These are phyloP conservation scores for Nemophila menziesii DNA, from an alignment of 257 asterid species.

Conservation along the genomic window DNA sequence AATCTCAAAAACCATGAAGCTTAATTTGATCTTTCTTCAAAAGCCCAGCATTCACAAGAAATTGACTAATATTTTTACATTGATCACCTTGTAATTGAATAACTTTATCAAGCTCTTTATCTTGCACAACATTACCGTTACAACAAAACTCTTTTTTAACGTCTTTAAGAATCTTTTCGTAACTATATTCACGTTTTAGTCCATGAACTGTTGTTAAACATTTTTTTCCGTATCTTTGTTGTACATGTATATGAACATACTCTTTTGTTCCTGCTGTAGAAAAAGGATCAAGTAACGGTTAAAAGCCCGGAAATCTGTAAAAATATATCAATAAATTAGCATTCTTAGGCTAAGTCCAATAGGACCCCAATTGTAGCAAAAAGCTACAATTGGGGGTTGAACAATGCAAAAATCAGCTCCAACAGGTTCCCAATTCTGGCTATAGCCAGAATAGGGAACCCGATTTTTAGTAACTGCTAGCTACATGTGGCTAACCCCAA, in stretches of 20 bases:
- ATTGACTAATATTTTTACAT: slow-evolving; percentile 61
- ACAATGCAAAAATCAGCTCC: too few relatives aligned
- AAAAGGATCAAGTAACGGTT: neutral
- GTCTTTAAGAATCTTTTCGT: slow-evolving; percentile 33
- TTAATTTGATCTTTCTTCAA: slow-evolving; percentile 62
- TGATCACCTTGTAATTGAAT: slow-evolving; percentile 85
- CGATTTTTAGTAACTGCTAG: too few relatives aligned
- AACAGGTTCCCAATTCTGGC: too few relatives aligned
- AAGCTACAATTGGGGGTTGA: too few relatives aligned
- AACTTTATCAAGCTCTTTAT: slow-evolving; percentile 64
- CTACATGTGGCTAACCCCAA: too few relatives aligned
- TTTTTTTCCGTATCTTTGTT: slow-evolving; percentile 14
- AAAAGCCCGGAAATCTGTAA: too few relatives aligned
- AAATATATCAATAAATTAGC: too few relatives aligned
- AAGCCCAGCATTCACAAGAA: slow-evolving; percentile 38
- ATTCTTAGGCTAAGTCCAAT: too few relatives aligned
- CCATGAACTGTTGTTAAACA: too few relatives aligned
- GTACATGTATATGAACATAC: slow-evolving; percentile 11
- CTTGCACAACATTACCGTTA: slow-evolving; percentile 77
- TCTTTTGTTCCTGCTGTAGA: slow-evolving; percentile 14
- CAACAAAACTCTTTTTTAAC: slow-evolving; percentile 73
- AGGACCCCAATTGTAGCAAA: too few relatives aligned
- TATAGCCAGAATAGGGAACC: too few relatives aligned
- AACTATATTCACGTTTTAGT: slow-evolving; percentile 11
- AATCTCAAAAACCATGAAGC: slow-evolving; percentile 63